Conservation (phyloP, 768 basidiomycete species). For the Lentinula raphanica region DNA sequence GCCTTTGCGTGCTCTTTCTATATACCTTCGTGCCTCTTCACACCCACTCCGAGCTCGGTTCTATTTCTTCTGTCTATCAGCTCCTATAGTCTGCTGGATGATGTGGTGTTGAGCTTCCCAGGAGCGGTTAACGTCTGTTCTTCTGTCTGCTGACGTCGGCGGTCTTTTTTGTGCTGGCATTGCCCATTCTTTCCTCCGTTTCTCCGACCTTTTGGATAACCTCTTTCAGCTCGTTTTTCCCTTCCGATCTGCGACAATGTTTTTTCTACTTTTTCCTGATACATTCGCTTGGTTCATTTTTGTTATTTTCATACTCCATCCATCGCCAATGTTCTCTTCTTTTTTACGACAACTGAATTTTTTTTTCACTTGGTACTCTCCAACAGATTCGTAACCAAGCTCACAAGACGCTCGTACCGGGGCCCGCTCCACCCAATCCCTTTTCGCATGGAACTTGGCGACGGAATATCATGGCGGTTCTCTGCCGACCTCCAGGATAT, state of each 20-base stretch:
- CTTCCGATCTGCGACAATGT: slow-evolving; percentile 9
- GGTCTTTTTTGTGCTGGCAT: neutral
- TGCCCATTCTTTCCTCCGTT: neutral
- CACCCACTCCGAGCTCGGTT: neutral
- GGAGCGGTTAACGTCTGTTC: neutral
- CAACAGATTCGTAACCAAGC: slow-evolving; percentile 80
- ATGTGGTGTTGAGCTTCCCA: neutral
- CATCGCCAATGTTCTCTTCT: neutral
- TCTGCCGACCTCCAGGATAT: slow-evolving; percentile 76
- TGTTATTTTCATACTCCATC: neutral
- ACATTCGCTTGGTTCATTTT: neutral
- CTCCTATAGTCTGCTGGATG: neutral
- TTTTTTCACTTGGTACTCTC: neutral
- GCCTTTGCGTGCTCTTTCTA: too few relatives aligned
- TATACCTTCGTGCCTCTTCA: slow-evolving; percentile 2
- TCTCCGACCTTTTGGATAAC: neutral
- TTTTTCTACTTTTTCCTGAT: slow-evolving; percentile 3
- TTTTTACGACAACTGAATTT: neutral
- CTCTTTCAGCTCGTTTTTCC: neutral
- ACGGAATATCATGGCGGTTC: slow-evolving; percentile 65
- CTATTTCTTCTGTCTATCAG: neutral
- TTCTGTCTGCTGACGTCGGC: neutral
- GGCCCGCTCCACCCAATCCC: slow-evolving; percentile 72
- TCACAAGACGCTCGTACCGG: slow-evolving; percentile 62
- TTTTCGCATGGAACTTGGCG: slow-evolving; percentile 79